Base-by-base conservation (phyloP, 2,329 filamentous ascomycete species). In the Septoria linicola region DNA sequence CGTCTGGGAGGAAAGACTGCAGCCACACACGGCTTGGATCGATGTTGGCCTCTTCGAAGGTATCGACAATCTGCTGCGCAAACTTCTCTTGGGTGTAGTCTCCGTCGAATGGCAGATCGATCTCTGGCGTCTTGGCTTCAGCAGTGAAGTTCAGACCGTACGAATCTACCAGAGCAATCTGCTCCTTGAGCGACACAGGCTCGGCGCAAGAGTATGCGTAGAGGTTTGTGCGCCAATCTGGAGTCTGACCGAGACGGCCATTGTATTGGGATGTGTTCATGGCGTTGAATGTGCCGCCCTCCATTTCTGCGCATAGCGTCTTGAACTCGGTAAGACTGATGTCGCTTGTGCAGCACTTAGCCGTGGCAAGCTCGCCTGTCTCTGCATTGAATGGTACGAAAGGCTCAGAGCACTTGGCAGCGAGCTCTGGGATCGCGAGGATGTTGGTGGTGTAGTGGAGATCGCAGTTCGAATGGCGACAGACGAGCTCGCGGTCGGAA, bases 301-400 rank as follows among this genome's bases (percentile, higher is more conserved):
- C 85, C 82, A 86, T 87, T 70, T 87, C 87, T 62, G 78, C 79
- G 70, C 85, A 88, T 4, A 88, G 78, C 4, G 76, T 73, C 68
- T 82, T 80, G 74, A 81, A 87, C 69, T 88, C 85, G 39, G 75
- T 75, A 30, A 85, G 71, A 1, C 84, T 87, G 63, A 88, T 80
- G 64, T 88, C 85, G 60, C 78, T 82, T 2, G 85, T 87, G 74
- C 85, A 88, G 75, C 85, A 88, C 58, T 80, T 80, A 10, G 83
- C 84, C 13, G 71, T 75, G 1, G 85, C 85, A 1, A 73, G 80
- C 77, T 45, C 52, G 20, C 61, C 60, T 2, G 53, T 63, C 8
- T 47, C 54, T 3, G 58, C 41, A 41, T 66, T 49, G 51, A 58
- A 60, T 0, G 83, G 80, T n/a, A 67, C 68, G 68, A 87, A 87